Conservation (phyloP, 331 rosid genomes). For the Spiraea crenata region DNA sequence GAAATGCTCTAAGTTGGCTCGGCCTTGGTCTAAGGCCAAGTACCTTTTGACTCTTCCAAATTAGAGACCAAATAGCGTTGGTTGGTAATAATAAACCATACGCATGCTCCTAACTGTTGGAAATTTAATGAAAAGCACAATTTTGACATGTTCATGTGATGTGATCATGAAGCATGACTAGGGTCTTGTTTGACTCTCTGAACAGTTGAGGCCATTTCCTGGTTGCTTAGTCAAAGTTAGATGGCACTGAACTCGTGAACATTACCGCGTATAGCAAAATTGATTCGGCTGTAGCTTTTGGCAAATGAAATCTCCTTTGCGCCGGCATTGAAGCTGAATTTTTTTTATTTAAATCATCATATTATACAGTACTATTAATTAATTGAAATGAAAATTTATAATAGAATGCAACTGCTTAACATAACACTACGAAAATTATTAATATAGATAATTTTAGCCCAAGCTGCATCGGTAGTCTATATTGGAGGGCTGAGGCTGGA, state of each 20-base stretch:
- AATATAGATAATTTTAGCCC: too few relatives aligned
- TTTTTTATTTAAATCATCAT: too few relatives aligned
- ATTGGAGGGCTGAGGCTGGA: not conserved
- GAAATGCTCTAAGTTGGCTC: too few relatives aligned
- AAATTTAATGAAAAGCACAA: slow-evolving; percentile 6
- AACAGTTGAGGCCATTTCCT: not conserved
- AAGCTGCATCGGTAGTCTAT: not conserved
- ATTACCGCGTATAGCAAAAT: not conserved
- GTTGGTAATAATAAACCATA: not conserved
- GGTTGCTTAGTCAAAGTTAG: not conserved
- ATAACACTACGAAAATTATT: too few relatives aligned
- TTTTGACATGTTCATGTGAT: not conserved
- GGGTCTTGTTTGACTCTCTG: not conserved
- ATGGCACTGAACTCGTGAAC: not conserved
- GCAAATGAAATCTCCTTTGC: not conserved
- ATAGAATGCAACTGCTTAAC: too few relatives aligned
- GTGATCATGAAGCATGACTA: slow-evolving; percentile 1
- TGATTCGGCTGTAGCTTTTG: not conserved
- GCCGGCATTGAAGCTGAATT: too few relatives aligned
- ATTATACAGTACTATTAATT: too few relatives aligned
- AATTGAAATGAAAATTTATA: too few relatives aligned
- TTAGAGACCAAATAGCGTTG: not conserved
- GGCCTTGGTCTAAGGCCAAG: too few relatives aligned
- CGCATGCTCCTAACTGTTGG: not conserved
- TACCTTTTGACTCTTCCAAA: not conserved